Evolutionary conservation across 441 rosid species (phyloP).

Genomic region (Metrosideros polymorpha): DNA sequence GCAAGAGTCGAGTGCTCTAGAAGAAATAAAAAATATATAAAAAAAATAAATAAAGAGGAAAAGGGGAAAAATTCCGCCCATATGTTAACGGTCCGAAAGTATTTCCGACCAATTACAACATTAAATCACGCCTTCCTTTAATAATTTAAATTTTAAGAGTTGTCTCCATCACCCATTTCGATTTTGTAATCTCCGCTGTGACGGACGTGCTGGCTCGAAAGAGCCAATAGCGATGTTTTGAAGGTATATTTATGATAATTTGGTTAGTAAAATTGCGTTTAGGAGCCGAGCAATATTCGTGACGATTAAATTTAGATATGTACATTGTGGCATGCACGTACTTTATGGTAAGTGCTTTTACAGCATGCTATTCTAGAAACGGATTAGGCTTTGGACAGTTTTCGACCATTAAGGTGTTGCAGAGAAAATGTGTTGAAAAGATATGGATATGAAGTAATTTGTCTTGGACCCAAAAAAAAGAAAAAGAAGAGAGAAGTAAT

Average conservation of each 20-base stretch:
- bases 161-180: neutral
- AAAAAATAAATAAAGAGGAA: neutral
- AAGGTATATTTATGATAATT: no score
- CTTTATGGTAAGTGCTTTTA: neutral
- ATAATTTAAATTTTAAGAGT: neutral
- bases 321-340: neutral
- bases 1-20: neutral
- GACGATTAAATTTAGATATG: neutral
- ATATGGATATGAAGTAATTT: no score
- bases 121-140: neutral
- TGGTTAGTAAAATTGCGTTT: no score
- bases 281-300: no score
- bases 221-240: no score
- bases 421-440: accelerated
- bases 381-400: neutral
- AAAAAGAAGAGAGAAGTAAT: no score
- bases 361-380: neutral
- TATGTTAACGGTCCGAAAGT: neutral
- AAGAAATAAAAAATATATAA: neutral
- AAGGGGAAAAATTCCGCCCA: neutral
- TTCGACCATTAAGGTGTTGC: neutral
- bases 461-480: no score
- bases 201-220: no score
- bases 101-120: neutral
- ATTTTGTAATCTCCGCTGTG: no score